These are phyloP conservation scores for Pichia terricola DNA, from an alignment of 1,139 yeast species.

Conservation along the genomic window DNA sequence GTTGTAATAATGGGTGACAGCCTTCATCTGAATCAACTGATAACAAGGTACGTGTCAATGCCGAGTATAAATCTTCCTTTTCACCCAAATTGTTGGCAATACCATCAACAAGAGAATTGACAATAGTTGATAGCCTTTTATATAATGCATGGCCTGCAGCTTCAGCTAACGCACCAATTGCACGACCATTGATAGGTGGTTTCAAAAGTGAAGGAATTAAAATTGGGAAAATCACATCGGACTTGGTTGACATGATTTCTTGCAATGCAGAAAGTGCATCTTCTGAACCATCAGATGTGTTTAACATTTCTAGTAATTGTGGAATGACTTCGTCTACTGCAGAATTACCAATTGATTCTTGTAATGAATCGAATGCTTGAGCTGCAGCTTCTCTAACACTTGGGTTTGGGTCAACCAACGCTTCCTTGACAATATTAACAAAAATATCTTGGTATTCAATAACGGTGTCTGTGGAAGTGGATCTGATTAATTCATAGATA, in stretches of 20 bases:
- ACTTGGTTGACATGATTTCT: slow-evolving; percentile 85
- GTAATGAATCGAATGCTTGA: slow-evolving; percentile 78
- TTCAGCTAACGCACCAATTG: slow-evolving; percentile 79
- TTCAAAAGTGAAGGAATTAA: slow-evolving; percentile 75
- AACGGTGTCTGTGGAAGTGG: slow-evolving; percentile 58
- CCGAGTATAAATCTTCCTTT: slow-evolving; percentile 33
- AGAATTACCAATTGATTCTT: slow-evolving; percentile 68
- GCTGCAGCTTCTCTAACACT: slow-evolving; percentile 89
- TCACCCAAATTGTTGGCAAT: slow-evolving; percentile 35
- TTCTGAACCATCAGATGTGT: slow-evolving; percentile 51
- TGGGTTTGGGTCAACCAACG: slow-evolving; percentile 66
- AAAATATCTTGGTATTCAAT: slow-evolving; percentile 58
- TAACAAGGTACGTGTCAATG: slow-evolving; percentile 60
- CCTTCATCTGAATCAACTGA: slow-evolving; percentile 77
- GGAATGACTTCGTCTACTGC: slow-evolving; percentile 90
- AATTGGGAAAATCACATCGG: slow-evolving; percentile 90
- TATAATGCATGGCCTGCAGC: slow-evolving; percentile 84
- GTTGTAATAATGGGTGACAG: slow-evolving; percentile 76
- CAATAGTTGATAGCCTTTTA: slow-evolving; percentile 60
- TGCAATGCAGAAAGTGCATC: slow-evolving; percentile 81
- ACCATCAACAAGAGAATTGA: slow-evolving; percentile 63
- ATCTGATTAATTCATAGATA: slow-evolving; percentile 70
- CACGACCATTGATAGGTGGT: slow-evolving; percentile 82
- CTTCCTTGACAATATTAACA: slow-evolving; percentile 65
- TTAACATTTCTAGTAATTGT: slow-evolving; percentile 62